These are phyloP conservation scores for Otatea glauca DNA, from an alignment of 176 grass and related monocot genomes.

Conservation along the genomic window DNA sequence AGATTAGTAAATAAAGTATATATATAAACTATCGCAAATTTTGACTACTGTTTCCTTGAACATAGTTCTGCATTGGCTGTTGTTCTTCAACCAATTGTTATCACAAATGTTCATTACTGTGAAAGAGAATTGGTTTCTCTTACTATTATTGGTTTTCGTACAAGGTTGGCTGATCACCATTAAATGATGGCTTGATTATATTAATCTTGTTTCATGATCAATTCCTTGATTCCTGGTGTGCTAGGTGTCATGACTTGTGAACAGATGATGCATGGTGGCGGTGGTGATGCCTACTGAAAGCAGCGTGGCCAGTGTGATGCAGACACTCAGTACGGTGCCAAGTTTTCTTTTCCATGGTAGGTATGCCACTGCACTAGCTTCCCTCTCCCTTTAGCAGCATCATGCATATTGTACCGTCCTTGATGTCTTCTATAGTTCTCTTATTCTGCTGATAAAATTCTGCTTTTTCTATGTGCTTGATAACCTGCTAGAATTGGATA, in stretches of 20 bases:
- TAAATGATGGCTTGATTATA: background rate
- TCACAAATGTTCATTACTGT: background rate
- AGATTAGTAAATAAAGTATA: background rate
- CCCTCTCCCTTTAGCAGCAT: slow-evolving; percentile 32
- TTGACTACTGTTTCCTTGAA: background rate
- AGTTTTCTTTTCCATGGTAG: slow-evolving; percentile 41
- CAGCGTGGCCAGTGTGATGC: slow-evolving; percentile 10
- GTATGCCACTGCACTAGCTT: slow-evolving; percentile 29
- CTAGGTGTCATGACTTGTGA: slow-evolving; percentile 30
- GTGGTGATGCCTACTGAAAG: slow-evolving; percentile 36
- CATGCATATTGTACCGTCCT: slow-evolving; percentile 14
- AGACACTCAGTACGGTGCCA: slow-evolving; percentile 5
- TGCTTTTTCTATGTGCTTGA: background rate
- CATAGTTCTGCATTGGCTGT: background rate
- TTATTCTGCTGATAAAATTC: background rate
- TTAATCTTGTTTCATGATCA: background rate
- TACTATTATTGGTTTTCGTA: slow-evolving; percentile 33
- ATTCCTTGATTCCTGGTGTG: slow-evolving; percentile 2
- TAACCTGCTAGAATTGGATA: slow-evolving; percentile 28
- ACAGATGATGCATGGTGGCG: background rate
- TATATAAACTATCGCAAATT: background rate
- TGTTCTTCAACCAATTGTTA: background rate
- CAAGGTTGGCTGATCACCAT: slow-evolving; percentile 19
- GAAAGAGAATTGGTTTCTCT: background rate
- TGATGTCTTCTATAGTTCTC: background rate